phyloP scores from a whole-genome alignment of 2,329 filamentous ascomycete species.

The Didymella segeticola region DNA sequence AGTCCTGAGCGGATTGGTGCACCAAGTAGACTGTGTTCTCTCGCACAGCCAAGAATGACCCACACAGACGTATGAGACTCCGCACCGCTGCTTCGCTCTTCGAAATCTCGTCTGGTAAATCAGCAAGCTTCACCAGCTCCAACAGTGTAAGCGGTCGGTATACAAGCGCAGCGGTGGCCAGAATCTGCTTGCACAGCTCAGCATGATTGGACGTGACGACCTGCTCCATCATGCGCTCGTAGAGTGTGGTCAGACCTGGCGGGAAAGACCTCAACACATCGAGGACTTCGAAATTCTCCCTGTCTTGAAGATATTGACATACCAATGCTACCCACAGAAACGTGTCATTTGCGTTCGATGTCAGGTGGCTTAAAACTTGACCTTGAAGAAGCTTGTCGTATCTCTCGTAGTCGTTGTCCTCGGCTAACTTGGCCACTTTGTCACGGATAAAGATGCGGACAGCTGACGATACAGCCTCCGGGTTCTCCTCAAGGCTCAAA shows the following conservation, averaged over 20 bases:
- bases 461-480: conserved; percentile 40
- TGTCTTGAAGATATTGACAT: conserved; percentile 40
- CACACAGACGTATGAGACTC: conserved; percentile 46
- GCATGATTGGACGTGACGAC: conserved; percentile 25
- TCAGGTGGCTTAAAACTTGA: too few species aligned
- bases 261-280: conserved; percentile 40
- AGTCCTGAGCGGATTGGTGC: conserved; percentile 56
- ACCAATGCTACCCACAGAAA: conserved; percentile 44
- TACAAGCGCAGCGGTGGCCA: conserved; percentile 25
- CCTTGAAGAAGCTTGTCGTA: conserved; percentile 1
- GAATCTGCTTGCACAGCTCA: background rate
- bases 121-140: conserved; percentile 40
- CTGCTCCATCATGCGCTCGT: conserved; percentile 49
- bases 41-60: conserved; percentile 37
- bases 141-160: conserved; percentile 49
- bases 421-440: conserved; percentile 40
- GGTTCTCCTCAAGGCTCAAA: conserved; percentile 39
- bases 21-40: conserved; percentile 38
- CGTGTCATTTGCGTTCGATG: conserved; percentile 48
- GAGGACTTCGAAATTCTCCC: conserved; percentile 16
- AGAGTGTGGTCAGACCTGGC: conserved; percentile 47
- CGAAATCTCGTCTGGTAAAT: conserved; percentile 13
- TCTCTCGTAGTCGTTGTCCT: conserved; percentile 24
- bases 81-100: conserved; percentile 22
- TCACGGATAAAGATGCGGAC: conserved; percentile 48